Conservation (phyloP, 1,139 yeast species). For the Hyphopichia buzzinii region DNA sequence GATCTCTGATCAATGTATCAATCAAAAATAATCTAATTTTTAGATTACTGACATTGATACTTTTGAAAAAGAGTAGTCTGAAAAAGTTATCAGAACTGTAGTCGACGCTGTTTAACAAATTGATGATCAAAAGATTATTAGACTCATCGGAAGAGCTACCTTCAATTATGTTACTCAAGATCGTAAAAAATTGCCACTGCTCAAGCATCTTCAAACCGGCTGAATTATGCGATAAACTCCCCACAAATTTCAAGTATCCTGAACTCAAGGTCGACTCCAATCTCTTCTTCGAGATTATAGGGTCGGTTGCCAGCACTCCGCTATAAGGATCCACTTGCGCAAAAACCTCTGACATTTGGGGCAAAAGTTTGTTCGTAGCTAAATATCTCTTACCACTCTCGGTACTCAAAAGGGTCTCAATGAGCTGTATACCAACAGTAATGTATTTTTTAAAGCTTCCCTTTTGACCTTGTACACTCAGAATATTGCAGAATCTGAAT, state of each 20-base stretch:
- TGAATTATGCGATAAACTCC: constrained; percentile 58
- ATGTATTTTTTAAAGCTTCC: constrained; percentile 56
- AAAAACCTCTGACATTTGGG: constrained; percentile 83
- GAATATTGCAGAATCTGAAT: constrained; percentile 67
- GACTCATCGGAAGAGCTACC: constrained; percentile 24
- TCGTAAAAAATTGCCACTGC: constrained; percentile 82
- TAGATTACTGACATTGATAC: constrained; percentile 55
- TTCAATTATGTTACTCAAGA: constrained; percentile 70
- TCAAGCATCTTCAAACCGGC: constrained; percentile 69
- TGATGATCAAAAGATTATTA: constrained; percentile 56
- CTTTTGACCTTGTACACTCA: constrained; percentile 16
- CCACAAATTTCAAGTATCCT: constrained; percentile 80
- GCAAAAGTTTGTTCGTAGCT: constrained; percentile 70
- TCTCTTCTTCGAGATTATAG: constrained; percentile 62
- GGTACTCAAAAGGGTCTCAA: constrained; percentile 58
- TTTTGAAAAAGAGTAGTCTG: constrained; percentile 62
- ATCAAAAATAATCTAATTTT: constrained; percentile 59
- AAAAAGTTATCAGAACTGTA: constrained; percentile 65
- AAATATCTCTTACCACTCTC: constrained; percentile 71
- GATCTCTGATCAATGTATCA: constrained; percentile 44
- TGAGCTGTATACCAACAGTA: constrained; percentile 68
- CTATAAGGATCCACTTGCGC: constrained; percentile 83
- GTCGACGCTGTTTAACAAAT: constrained; percentile 61
- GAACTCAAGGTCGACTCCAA: constrained; percentile 63
- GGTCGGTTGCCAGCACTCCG: constrained; percentile 71